A percentile compares a stretch with the other conserved stretches of the same genome.
phyloP scores from a whole-genome alignment of 441 rosid species.

The Populus tomentosa region DNA sequence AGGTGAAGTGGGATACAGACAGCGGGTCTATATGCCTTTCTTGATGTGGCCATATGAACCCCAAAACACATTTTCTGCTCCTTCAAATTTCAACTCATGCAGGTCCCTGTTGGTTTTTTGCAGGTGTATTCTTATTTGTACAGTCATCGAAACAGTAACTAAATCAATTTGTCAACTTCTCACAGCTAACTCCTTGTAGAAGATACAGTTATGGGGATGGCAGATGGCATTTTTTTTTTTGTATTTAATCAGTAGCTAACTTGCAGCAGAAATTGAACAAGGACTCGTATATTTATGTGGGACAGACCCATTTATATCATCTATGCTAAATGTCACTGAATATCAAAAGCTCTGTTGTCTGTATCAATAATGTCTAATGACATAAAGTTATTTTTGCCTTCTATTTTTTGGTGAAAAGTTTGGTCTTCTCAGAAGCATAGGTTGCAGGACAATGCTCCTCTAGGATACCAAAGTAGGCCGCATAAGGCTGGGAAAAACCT shows the following conservation, averaged over 20 bases:
- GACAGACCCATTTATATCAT: slow-evolving; percentile 9
- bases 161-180: not conserved
- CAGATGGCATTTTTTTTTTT: not conserved
- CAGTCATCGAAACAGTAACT: slow-evolving; percentile 20
- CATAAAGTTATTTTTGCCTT: not conserved
- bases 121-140: slow-evolving; percentile 28
- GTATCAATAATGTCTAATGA: slow-evolving; percentile 1
- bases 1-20: not conserved
- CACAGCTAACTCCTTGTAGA: not conserved
- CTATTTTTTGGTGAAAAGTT: too few species aligned
- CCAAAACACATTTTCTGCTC: not conserved
- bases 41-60: not conserved
- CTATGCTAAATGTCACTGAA: not conserved
- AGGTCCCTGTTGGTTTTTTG: not conserved
- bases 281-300: slow-evolving; percentile 10
- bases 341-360: not conserved
- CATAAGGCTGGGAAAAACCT: slow-evolving; percentile 36
- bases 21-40: not conserved
- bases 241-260: slow-evolving; percentile 3
- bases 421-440: too few species aligned
- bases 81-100: not conserved
- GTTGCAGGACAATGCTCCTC: slow-evolving; percentile 25
- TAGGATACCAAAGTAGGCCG: slow-evolving; percentile 31
- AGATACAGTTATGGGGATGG: not conserved
- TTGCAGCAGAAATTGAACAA: not conserved